phyloP scores from a whole-genome alignment of 2,329 filamentous ascomycete genomes.

The Onygenales sp. region DNA sequence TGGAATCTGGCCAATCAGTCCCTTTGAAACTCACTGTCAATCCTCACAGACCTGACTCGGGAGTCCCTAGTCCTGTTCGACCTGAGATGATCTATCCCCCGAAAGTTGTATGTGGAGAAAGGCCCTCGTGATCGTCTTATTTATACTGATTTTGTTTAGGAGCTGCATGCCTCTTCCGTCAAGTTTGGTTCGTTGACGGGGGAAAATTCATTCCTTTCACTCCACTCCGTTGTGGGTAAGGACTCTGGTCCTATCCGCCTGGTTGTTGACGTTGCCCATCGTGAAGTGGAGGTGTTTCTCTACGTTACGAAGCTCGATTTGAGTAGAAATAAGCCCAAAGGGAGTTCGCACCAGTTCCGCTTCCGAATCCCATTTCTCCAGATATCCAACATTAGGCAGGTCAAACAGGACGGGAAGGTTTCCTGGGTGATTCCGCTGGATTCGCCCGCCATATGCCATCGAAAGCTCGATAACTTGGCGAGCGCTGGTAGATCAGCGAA shows the following conservation, averaged over 20 bases:
- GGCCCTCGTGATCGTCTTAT: neutral
- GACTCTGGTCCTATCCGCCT: slow-evolving; percentile 21
- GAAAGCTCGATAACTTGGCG: slow-evolving; percentile 24
- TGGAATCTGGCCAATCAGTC: slow-evolving; percentile 15
- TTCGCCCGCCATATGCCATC: slow-evolving; percentile 37
- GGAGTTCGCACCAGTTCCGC: slow-evolving; percentile 23
- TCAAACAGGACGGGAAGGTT: slow-evolving; percentile 11
- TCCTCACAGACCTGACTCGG: slow-evolving; percentile 9
- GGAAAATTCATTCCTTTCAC: slow-evolving; percentile 48
- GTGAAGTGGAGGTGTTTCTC: slow-evolving; percentile 39
- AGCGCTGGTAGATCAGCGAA: no score
- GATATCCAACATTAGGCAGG: slow-evolving; percentile 30
- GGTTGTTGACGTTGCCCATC: slow-evolving; percentile 34
- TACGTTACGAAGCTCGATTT: slow-evolving; percentile 20
- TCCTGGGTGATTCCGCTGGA: slow-evolving; percentile 32
- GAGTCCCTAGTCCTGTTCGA: slow-evolving; percentile 26
- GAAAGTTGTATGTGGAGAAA: slow-evolving; percentile 22
- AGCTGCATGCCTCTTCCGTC: slow-evolving; percentile 38
- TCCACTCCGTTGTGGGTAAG: slow-evolving; percentile 38
- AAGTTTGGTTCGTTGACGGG: slow-evolving; percentile 54
- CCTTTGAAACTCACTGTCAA: slow-evolving; percentile 20
- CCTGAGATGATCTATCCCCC: slow-evolving; percentile 24
- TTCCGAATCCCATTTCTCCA: slow-evolving; percentile 38
- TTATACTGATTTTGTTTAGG: slow-evolving; percentile 19
- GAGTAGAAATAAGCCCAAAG: neutral